A percentile compares a stretch with the other conserved stretches of the same genome.
Conservation (phyloP, 192 early-diverging fungal species). For the Backusella tuberculispora region DNA sequence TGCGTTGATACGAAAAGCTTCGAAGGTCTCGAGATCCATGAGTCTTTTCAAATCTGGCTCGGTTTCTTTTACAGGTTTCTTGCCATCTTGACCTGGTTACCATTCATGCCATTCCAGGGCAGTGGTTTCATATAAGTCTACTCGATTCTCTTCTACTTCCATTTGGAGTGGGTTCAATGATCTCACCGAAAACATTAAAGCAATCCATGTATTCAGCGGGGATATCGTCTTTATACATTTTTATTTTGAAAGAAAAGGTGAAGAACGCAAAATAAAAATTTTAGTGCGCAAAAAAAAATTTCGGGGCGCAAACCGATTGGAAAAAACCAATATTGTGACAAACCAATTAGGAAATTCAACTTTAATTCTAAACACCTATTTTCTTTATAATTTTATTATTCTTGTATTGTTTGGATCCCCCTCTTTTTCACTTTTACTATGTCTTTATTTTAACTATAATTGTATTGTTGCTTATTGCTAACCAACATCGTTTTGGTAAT, state of each 20-base stretch:
- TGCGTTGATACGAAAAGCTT: background rate
- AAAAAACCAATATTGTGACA: too few relatives aligned
- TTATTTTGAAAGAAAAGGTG: background rate
- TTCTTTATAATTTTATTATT: background rate
- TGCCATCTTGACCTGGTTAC: too few relatives aligned
- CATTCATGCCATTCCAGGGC: too few relatives aligned
- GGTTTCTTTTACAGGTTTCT: too few relatives aligned
- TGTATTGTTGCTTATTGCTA: conserved; percentile 1
- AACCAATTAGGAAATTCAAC: too few relatives aligned
- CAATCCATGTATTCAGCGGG: background rate
- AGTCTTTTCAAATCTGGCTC: background rate
- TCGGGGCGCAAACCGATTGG: too few relatives aligned
- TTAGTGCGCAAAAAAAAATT: too few relatives aligned
- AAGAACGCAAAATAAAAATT: background rate
- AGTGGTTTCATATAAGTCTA: background rate
- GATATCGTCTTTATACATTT: background rate
- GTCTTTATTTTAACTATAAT: background rate
- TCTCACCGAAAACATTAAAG: background rate
- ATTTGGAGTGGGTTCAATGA: background rate
- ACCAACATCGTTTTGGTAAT: background rate
- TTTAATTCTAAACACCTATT: too few relatives aligned
- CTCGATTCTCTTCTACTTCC: background rate
- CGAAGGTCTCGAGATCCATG: background rate
- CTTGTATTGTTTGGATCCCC: too few relatives aligned
- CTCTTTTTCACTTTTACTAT: background rate